Conservation (phyloP, 2,329 filamentous ascomycete species). For the Pseudogymnoascus sp. region DNA sequence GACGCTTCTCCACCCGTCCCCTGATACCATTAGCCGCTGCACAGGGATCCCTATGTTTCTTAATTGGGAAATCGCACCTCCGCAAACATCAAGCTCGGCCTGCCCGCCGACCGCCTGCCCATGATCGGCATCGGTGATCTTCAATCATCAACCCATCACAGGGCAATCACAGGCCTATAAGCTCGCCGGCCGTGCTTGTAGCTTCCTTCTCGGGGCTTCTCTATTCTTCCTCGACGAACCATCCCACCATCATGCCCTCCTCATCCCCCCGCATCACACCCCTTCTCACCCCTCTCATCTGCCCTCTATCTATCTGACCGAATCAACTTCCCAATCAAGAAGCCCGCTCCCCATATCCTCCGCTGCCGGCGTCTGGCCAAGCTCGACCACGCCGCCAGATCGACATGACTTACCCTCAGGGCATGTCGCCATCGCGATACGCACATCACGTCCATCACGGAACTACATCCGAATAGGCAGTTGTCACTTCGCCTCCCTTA, state of each 20-base stretch:
- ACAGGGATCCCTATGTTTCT: neutral
- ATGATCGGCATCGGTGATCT: neutral
- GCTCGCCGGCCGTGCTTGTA: neutral
- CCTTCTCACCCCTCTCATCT: neutral
- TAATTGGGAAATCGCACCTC: neutral
- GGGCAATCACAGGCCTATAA: neutral
- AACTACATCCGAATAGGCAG: conserved; percentile 8
- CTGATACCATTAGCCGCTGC: conserved; percentile 1
- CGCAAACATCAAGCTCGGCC: neutral
- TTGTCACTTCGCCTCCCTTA: neutral
- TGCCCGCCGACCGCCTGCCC: neutral
- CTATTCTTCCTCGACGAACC: neutral
- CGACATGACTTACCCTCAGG: neutral
- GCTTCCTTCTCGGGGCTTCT: conserved; percentile 1
- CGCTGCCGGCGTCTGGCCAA: neutral
- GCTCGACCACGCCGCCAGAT: neutral
- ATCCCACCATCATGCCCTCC: neutral
- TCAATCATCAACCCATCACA: neutral
- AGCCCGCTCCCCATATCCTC: neutral
- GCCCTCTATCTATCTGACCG: neutral
- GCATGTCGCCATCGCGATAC: neutral
- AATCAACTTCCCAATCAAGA: neutral
- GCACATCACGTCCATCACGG: neutral
- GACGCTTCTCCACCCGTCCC: neutral
- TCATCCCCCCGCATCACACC: neutral